Evolutionary conservation across 192 early-diverging fungal species (phyloP), one percentile per base, ranked within the genome.

Genomic region (Coemansia biformis): DNA sequence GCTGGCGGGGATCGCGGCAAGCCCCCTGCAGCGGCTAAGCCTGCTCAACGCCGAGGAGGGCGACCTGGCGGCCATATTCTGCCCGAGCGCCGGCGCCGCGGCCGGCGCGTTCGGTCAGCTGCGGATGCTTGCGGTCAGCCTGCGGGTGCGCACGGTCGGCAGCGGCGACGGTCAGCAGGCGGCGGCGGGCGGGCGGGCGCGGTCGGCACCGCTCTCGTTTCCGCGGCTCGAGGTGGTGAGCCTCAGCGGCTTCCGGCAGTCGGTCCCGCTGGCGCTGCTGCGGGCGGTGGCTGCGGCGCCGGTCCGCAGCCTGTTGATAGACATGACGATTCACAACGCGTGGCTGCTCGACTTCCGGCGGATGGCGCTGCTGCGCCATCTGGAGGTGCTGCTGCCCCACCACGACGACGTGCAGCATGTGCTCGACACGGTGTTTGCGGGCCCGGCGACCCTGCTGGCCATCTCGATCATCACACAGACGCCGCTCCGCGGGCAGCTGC

Each of bases 191-290:
- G 21, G 21, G 2, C 28, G 5, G n/a, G 30, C 16, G 2, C 36
- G 36, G 6, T 30, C 14, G 21, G 28, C 38, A 16, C 52, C 35
- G 22, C 26, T 64, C 16, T 43, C 41, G 48, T 64, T 64, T 46
- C 53, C 53, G 21, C 23, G 22, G 7, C 42, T 63, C 29, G 47
- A 55, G 43, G 38, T 41, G 8, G 53, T 40, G 10, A 43, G 50
- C 12, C 51, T 63, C 10, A 46, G 46, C 5, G 60, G 60, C 5
- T 51, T 48, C 48, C 60, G 54, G 33, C 51, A 63, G 23, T 22
- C 43, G 12, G 53, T 54, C 30, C 60, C 60, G 11, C 18, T 35
- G 12, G 46, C 48, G 14, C 43, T 63, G 9, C 49, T 63, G 18
- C 31, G 43, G 24, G 60, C 60, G 3, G 43, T 63, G 18, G 42